Conservation (phyloP, 306 rosid species). For the Herpetospermum pedunculosum region DNA sequence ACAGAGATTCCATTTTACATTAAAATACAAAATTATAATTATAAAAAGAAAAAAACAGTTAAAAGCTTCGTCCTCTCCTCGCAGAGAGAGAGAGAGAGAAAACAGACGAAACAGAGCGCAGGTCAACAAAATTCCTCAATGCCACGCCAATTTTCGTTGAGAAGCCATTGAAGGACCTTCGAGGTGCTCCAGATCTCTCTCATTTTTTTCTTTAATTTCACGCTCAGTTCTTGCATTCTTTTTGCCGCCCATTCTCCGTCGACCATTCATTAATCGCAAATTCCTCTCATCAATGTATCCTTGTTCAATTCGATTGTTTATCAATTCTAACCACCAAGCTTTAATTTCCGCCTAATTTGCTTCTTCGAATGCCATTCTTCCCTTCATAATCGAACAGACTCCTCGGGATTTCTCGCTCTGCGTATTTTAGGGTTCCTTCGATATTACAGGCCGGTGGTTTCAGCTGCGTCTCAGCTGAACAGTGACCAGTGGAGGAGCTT, state of each 20-base stretch:
- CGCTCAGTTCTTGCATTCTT: constrained; percentile 12
- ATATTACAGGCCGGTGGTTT: constrained; percentile 6
- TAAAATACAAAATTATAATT: not conserved
- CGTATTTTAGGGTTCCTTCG: constrained; percentile 39
- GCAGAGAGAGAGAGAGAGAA: constrained; percentile 8
- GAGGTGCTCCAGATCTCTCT: not conserved
- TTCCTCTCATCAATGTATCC: constrained; percentile 14
- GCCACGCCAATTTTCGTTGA: constrained; percentile 12
- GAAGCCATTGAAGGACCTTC: constrained; percentile 26
- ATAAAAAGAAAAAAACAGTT: not conserved
- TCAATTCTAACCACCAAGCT: constrained; percentile 8
- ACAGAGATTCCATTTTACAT: not conserved
- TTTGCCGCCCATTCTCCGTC: constrained; percentile 15
- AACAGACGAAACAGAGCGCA: constrained; percentile 16
- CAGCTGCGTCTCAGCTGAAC: constrained; percentile 36
- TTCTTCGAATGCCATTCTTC: not conserved
- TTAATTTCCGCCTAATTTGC: constrained; percentile 4
- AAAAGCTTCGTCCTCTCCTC: not conserved
- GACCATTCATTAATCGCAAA: constrained; percentile 10
- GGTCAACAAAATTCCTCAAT: constrained; percentile 22
- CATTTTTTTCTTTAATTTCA: not conserved
- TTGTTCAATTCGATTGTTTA: constrained; percentile 21
- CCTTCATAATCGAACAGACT: constrained; percentile 7
- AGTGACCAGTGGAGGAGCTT: constrained; percentile 18
- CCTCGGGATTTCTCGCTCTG: constrained; percentile 14